Evolutionary conservation across 179 eudicot genomes (phyloP), one percentile per base, ranked within the genome.

Genomic region (Actinidia arguta): DNA sequence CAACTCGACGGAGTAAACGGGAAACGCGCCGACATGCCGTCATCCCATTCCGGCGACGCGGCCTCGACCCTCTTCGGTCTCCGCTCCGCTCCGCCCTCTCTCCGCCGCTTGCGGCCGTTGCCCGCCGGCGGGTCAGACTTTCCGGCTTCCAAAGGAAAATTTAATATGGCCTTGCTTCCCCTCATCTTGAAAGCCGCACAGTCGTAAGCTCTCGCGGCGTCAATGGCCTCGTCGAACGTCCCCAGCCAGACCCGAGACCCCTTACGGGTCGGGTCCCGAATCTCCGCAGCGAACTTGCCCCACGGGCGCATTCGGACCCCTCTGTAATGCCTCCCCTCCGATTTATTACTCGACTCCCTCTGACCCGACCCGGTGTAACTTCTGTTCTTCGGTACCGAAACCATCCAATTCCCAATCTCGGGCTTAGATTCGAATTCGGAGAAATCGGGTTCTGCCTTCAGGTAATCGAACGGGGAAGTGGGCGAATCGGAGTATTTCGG

Each of bases 261-360:
- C 22, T 73, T 83, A 50, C 78, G 10, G 25, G 52, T 63, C 62
- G 85, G 85, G 64, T 83, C 85, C 1, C 85, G 82, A 25, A 83
- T 83, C 85, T 83, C 85, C 1, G 85, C 85, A 18, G 85, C 85
- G 58, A 58, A 83, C 73, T 78, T 83, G 31, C 85, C 85, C 85
- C 85, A 78, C 22, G 85, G 85, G 11, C 85, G 67, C 73, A 64
- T 78, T 42, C 85, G 47, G 22, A 83, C 85, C 64, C 85, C 85
- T 42, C 85, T 47, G 55, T 83, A 83, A 55, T 18, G 76, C 14
- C 78, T 58, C 48, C 78, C 13, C 3, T 4, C 27, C 16, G 6
- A 59, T 17, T 11, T 12, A 7, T 5, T 22, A 3, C 47, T 24
- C 67, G 56, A 3, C 18, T 10, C 55, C 6, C 14, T 56, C 42